Evolutionary conservation across 306 rosid species (phyloP), one percentile per base, ranked within the genome.

Genomic region (Albizia julibrissin): DNA sequence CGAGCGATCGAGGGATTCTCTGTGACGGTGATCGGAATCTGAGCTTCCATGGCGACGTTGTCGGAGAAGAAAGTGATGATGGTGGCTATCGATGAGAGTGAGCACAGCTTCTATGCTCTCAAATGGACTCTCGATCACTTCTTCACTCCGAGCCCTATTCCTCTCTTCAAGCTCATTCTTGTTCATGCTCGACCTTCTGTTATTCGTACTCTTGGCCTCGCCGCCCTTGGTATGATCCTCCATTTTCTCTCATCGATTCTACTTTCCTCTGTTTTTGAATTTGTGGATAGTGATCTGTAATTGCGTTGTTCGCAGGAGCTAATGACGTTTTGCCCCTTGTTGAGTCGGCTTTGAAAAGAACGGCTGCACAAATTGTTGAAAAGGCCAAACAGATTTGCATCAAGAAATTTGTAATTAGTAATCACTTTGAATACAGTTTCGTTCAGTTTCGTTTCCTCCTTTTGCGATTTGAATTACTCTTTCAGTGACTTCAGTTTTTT

Each of bases 101-200:
- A 61, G 31, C 16, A 61, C 16, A 61, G 67, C 31, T 1, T 7
- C 31, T 61, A 61, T 13, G 67, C 67, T 11, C 34, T 61, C 8
- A 26, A 61, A 10, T 59, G 67, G 67, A 26, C 67, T 61, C 34
- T 61, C 6, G 34, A 26, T 61, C 34, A 61, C 13, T 61, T 61
- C 67, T 61, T 61, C 67, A 4, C 8, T 33, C 67, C 67, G 0
- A 0, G 1, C 4, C 67, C 67, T 11, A 61, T 12, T 61, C 67
- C 67, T 61, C 34, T 61, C 18, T 61, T 61, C 5, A 61, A 87
- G 75, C 91, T 94, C 24, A 69, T 91, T 81, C 76, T 92, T 52
- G 74, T 92, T 74, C 91, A 94, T 67, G 87, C 94, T 67, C 90
- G 82, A 71, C 91, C 92, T 74, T 3, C 80, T 49, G 82, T 94